Evolutionary conservation across 2,329 filamentous ascomycete genomes (phyloP).

Genomic region (Paecilomyces sp.): DNA sequence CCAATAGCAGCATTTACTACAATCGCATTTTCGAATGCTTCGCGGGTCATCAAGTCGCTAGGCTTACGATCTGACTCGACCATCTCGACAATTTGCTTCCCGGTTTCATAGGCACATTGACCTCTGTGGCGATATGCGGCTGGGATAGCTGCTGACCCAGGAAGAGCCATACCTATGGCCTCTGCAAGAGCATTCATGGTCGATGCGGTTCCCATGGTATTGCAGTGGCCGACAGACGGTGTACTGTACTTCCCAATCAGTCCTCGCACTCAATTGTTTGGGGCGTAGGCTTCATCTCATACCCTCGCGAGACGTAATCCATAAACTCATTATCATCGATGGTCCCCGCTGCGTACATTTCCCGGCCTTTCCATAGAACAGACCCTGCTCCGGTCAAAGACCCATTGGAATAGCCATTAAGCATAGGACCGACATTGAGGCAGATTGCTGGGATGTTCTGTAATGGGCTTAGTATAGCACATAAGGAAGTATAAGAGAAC

Average conservation of each 20-base stretch:
- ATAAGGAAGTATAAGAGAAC: neutral
- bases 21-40: slow-evolving; percentile 52
- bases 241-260: slow-evolving; percentile 19
- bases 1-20: slow-evolving; percentile 50
- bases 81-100: slow-evolving; percentile 45
- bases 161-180: slow-evolving; percentile 47
- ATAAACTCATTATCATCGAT: slow-evolving; percentile 39
- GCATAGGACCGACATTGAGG: slow-evolving; percentile 48
- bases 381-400: slow-evolving; percentile 39
- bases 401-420: slow-evolving; percentile 41
- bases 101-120: slow-evolving; percentile 44
- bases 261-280: neutral
- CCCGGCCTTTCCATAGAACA: slow-evolving; percentile 44
- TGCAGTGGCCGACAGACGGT: slow-evolving; percentile 44
- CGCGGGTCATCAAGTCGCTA: slow-evolving; percentile 48
- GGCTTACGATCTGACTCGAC: slow-evolving; percentile 43
- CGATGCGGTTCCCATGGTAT: slow-evolving; percentile 49
- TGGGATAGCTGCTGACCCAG: slow-evolving; percentile 46
- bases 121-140: slow-evolving; percentile 43
- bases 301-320: slow-evolving; percentile 39
- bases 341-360: slow-evolving; percentile 41
- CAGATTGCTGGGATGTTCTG: slow-evolving; percentile 46
- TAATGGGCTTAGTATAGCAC: slow-evolving; percentile 3
- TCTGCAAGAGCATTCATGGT: slow-evolving; percentile 49
- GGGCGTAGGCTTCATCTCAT: slow-evolving; percentile 7